These are phyloP conservation scores for Musa acuminata DNA, from an alignment of 176 grass and related monocot genomes.

Conservation along the genomic window DNA sequence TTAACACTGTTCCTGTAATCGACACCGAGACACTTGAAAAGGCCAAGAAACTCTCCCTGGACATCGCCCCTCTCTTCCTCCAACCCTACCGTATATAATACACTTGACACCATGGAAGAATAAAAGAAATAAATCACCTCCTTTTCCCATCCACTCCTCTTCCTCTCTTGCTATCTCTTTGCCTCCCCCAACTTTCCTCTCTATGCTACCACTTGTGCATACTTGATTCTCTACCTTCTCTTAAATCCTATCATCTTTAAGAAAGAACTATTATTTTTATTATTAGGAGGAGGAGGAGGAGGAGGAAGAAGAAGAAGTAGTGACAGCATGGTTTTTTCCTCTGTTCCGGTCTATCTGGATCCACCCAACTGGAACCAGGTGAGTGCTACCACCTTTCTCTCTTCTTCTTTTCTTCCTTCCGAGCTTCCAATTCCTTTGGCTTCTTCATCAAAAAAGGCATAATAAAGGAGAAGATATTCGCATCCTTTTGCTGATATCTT, in stretches of 20 bases:
- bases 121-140: conserved; percentile 20
- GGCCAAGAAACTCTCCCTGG: conserved; percentile 27
- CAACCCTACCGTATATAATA: conserved; percentile 4
- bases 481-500: not conserved
- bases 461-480: conserved; percentile 18
- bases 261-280: conserved; percentile 32
- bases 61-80: conserved; percentile 35
- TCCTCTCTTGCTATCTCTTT: conserved; percentile 17
- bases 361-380: conserved; percentile 91
- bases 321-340: conserved; percentile 87
- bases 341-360: conserved; percentile 87
- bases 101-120: not conserved
- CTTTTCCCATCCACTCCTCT: conserved; percentile 42
- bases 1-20: too few species aligned
- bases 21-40: conserved; percentile 11
- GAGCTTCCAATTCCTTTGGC: conserved; percentile 11
- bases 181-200: conserved; percentile 31
- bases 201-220: not conserved
- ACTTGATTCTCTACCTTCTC: too few species aligned
- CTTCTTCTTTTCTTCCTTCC: not conserved
- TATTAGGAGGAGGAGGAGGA: conserved; percentile 33
- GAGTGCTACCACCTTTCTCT: conserved; percentile 7
- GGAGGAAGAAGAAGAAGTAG: conserved; percentile 41
- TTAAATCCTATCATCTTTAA: conserved; percentile 25
- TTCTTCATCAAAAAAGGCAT: conserved; percentile 66